Conservation (phyloP, 192 early-diverging fungal genomes). For the Backusella tuberculispora region DNA sequence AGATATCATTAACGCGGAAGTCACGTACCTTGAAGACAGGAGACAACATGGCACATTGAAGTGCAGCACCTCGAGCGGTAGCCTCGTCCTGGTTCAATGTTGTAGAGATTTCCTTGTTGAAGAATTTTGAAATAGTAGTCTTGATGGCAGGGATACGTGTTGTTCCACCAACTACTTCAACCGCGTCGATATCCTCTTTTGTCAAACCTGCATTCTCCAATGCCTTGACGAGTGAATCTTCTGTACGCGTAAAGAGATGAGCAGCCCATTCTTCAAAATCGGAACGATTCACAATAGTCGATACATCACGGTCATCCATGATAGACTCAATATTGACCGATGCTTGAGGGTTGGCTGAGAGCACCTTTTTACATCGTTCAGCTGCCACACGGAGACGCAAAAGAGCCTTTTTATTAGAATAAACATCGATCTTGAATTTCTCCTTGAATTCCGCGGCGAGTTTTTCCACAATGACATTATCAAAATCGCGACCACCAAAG, state of each 20-base stretch:
- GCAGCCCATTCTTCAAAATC: conserved; percentile 85
- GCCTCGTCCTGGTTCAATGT: conserved; percentile 98
- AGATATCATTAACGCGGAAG: conserved; percentile 89
- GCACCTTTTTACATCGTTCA: conserved; percentile 96
- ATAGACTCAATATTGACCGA: conserved; percentile 93
- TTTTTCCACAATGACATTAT: conserved; percentile 85
- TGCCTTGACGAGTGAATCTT: conserved; percentile 74
- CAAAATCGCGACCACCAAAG: conserved; percentile 96
- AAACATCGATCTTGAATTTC: conserved; percentile 94
- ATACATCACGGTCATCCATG: conserved; percentile 94
- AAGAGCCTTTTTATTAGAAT: conserved; percentile 83
- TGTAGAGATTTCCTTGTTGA: conserved; percentile 84
- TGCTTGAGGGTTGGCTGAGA: conserved; percentile 89
- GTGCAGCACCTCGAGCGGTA: conserved; percentile 91
- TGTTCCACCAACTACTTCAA: conserved; percentile 93
- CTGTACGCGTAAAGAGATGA: conserved; percentile 71
- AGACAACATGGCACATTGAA: conserved; percentile 97
- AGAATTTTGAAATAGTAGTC: conserved; percentile 83
- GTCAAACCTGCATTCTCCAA: conserved; percentile 73
- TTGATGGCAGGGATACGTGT: conserved; percentile 94
- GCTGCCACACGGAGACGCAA: conserved; percentile 85
- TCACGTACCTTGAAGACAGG: conserved; percentile 98
- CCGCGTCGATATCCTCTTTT: conserved; percentile 85
- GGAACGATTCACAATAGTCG: conserved; percentile 76
- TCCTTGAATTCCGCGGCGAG: conserved; percentile 85